phyloP scores from a whole-genome alignment of 106 monocot genomes.

The Apostasia shenzhenica region DNA sequence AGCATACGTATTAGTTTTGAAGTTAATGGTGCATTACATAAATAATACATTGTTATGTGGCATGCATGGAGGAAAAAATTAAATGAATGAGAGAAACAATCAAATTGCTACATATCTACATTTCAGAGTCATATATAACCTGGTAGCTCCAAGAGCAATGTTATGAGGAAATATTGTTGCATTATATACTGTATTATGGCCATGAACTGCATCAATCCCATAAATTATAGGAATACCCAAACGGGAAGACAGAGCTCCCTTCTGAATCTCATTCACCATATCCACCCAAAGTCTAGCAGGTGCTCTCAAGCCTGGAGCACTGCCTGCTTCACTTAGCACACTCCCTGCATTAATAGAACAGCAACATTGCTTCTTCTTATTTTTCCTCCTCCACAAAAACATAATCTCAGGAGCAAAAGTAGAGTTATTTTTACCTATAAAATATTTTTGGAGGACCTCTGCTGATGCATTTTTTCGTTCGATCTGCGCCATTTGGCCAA shows the following conservation, averaged over 20 bases:
- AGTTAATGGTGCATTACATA: too few species aligned
- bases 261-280: conserved; percentile 25
- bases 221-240: conserved; percentile 21
- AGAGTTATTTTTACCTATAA: conserved; percentile 12
- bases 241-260: conserved; percentile 11
- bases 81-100: too few species aligned
- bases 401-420: not conserved
- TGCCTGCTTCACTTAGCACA: conserved; percentile 22
- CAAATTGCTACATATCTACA: too few species aligned
- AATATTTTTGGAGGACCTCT: conserved; percentile 17
- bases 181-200: conserved; percentile 19
- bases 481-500: conserved; percentile 46
- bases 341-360: conserved; percentile 8
- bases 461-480: conserved; percentile 20
- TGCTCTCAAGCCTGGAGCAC: conserved; percentile 10
- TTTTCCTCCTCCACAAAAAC: not conserved
- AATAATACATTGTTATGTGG: too few species aligned
- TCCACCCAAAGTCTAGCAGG: conserved; percentile 17
- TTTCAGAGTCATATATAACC: not conserved
- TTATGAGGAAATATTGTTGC: conserved; percentile 22
- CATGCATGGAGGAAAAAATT: too few species aligned
- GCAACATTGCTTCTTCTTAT: not conserved
- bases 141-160: conserved; percentile 22
- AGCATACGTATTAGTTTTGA: too few species aligned
- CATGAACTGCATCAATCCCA: conserved; percentile 25